These are phyloP conservation scores for Fraxinus baroniana DNA, from an alignment of 305 asterid genomes.

Conservation along the genomic window DNA sequence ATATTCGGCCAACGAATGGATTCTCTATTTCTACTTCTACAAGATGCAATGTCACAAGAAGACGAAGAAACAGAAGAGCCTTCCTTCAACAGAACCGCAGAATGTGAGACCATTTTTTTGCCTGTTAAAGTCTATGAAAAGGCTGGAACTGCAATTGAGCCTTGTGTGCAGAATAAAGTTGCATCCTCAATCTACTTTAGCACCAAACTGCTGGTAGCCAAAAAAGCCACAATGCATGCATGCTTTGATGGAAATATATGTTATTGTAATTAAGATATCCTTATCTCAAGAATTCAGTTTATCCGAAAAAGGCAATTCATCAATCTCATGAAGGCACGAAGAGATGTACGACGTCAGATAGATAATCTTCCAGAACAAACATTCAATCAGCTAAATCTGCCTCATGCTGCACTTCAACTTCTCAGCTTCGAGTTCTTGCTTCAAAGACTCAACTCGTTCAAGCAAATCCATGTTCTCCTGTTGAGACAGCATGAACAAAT, in stretches of 20 bases:
- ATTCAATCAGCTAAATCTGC: conserved; percentile 23
- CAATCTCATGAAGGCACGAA: neutral
- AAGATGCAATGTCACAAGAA: neutral
- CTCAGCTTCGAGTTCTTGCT: conserved; percentile 82
- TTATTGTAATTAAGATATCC: neutral
- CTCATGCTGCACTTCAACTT: conserved; percentile 59
- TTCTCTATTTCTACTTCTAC: neutral
- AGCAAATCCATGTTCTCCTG: conserved; percentile 86
- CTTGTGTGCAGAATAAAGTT: neutral
- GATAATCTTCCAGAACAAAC: neutral
- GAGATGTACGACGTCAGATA: neutral
- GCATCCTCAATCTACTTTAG: neutral
- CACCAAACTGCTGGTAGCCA: neutral
- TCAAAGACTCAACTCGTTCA: conserved; percentile 65
- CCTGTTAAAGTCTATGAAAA: neutral
- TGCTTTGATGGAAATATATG: neutral
- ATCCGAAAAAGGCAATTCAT: neutral
- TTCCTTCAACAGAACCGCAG: neutral
- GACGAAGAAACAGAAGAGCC: neutral
- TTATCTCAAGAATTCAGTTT: conserved; percentile 1
- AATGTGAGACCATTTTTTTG: neutral
- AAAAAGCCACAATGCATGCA: neutral
- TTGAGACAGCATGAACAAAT: conserved; percentile 13
- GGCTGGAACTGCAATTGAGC: neutral
- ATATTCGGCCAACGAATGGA: neutral